Evolutionary conservation across 108 stramenopile genomes (phyloP).

Genomic region (Cyclostephanos tholiformis): DNA sequence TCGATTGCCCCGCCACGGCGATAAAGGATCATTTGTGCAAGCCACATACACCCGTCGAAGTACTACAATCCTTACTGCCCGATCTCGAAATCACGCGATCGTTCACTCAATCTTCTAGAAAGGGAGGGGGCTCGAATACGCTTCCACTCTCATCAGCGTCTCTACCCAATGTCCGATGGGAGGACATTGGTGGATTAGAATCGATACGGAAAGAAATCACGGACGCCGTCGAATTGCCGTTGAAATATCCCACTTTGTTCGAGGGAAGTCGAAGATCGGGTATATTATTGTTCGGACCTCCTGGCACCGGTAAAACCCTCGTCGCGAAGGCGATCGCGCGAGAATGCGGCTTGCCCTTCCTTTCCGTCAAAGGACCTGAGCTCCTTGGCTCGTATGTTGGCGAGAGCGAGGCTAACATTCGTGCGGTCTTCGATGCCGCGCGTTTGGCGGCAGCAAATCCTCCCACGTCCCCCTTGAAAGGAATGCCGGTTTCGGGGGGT

Average conservation of each 20-base stretch:
- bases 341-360: conserved; percentile 95
- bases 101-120: conserved; percentile 18
- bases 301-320: conserved; percentile 94
- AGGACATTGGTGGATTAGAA: conserved; percentile 96
- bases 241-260: conserved; percentile 95
- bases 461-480: conserved; percentile 34
- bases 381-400: conserved; percentile 97
- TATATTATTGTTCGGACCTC: conserved; percentile 86
- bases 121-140: conserved; percentile 32
- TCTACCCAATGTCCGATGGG: conserved; percentile 83
- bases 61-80: conserved; percentile 29
- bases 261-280: conserved; percentile 81
- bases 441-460: conserved; percentile 58
- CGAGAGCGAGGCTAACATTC: conserved; percentile 96
- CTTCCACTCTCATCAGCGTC: conserved; percentile 49
- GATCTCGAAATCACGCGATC: conserved; percentile 31
- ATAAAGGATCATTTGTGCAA: neutral
- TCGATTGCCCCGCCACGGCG: conserved; percentile 24
- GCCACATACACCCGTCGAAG: conserved; percentile 18
- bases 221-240: conserved; percentile 97
- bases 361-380: conserved; percentile 94
- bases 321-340: conserved; percentile 99
- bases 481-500: conserved; percentile 2
- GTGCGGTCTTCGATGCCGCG: conserved; percentile 81
- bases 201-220: conserved; percentile 94